A percentile compares a stretch with the other conserved stretches of the same genome.
Evolutionary conservation across 1,139 yeast genomes (phyloP).

Genomic region (Kluyveromyces sp.): DNA sequence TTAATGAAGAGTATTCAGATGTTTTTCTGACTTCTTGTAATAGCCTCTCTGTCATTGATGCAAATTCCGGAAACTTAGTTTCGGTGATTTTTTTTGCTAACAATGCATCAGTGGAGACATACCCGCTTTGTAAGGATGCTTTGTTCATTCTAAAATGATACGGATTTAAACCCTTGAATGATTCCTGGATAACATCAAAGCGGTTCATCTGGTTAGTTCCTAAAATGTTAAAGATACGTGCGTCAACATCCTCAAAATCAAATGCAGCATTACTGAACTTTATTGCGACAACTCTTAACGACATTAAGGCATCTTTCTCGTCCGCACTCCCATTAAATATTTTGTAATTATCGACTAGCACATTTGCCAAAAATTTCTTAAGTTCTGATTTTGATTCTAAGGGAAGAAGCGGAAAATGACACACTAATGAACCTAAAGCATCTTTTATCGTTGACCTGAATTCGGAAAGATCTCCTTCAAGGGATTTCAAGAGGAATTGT

Average conservation of each 20-base stretch:
- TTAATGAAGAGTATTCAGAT: slow-evolving; percentile 23
- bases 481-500: slow-evolving; percentile 64
- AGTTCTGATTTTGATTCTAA: slow-evolving; percentile 36
- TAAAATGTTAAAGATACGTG: slow-evolving; percentile 59
- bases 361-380: slow-evolving; percentile 37
- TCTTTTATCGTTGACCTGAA: slow-evolving; percentile 66
- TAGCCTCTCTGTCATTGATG: not conserved
- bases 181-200: slow-evolving; percentile 73
- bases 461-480: slow-evolving; percentile 57
- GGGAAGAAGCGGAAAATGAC: slow-evolving; percentile 40
- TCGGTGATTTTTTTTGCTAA: slow-evolving; percentile 33
- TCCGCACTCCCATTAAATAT: slow-evolving; percentile 17
- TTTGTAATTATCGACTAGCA: slow-evolving; percentile 32
- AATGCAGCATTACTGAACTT: slow-evolving; percentile 60
- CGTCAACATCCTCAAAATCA: slow-evolving; percentile 61
- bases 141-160: slow-evolving; percentile 42
- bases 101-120: slow-evolving; percentile 39
- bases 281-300: slow-evolving; percentile 54
- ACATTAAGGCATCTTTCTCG: slow-evolving; percentile 27
- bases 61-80: slow-evolving; percentile 41
- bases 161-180: slow-evolving; percentile 77
- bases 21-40: not conserved
- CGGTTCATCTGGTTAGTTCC: slow-evolving; percentile 54
- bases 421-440: slow-evolving; percentile 54
- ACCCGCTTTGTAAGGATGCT: slow-evolving; percentile 36